Evolutionary conservation across 768 basidiomycete species (phyloP), one percentile per base, ranked within the genome.

Genomic region (Leccinellum rugosiceps): DNA sequence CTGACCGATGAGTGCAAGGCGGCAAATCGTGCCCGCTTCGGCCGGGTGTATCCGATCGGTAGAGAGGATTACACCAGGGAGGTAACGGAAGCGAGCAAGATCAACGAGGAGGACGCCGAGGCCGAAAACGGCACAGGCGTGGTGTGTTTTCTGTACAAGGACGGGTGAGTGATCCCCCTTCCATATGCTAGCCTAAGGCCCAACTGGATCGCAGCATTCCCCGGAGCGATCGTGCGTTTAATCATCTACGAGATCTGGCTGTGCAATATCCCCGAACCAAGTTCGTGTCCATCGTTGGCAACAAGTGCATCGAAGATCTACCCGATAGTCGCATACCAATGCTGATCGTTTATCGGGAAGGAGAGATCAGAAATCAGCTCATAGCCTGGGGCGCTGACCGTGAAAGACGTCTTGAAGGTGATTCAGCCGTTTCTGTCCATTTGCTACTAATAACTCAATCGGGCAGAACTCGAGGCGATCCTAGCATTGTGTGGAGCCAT

Each of bases 261-360:
- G 77, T 77, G n/a, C 83, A 84, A 52, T 88, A 96, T 71, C 92
- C 94, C 2, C 87, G 88, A 48, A 91, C 94, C 11, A 98, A 98
- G 75, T 97, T 99, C 64, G 89, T 98, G 59, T 93, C 92, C 11
- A 98, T 98, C 64, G 85, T 94, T 4, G 94, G 94, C 35, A 84
- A 92, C 75, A 94, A 94, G 72, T 96, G 94, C 76, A 97, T 99
- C 64, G 86, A 91, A n/a, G 88, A 98, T 73, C 86, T 98, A 34
- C 96, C 95, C 14, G 97, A 98, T 65, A 79, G 83, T 35, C 86
- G 94, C 52, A 74, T 94, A 41, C 97, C 97, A 1, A 98, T 96
- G 80, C 76, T 98, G 56, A 86, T 99, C 62, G 76, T 96, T 30
- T 98, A 99, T 74, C 85, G 90, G 47, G 88, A 88, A 63, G 97